Base-by-base conservation (phyloP, 1,284 basidiomycete genomes). In the Rhodotorula glutinis region DNA sequence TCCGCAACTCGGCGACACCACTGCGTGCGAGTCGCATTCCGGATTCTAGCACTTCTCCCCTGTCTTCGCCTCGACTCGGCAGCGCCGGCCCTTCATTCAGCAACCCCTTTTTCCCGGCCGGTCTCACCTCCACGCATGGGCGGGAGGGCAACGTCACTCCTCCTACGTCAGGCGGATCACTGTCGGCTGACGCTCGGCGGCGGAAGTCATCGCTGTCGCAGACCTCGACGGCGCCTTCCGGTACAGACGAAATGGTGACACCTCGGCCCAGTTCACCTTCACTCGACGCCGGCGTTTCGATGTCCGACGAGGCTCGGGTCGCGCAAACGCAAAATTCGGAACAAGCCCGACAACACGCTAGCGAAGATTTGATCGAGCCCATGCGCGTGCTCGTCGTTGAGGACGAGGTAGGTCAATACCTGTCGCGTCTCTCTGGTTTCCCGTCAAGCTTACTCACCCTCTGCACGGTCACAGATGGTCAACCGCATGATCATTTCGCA, bases 331-430 rank as follows among this genome's bases (percentile, higher is more conserved):
- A 5, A 16, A 16, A 44, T 5, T 16, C 53, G 46, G 44, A 14
- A n/a, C 46, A 33, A 38, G 25, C 47, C 17, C 41, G 40, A 29
- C 46, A 51, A n/a, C n/a, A 33, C 19, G 44, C 8, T 11, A 19
- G 23, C 19, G 44, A 65, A 21, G 54, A 62, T 23, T 44, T n/a
- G 3, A 63, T 63, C 21, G 29, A 51, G 43, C 59, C 60, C 62
- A 75, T 90, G 63, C 81, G 86, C 19, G 82, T 90, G 4, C 77
- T 91, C 52, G 84, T 90, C 29, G 89, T 90, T 3, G 89, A 91
- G 81, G 87, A 87, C 53, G 66, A 71, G 73, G 74, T 71, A 79
- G 71, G 25, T 47, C 25, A 21, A 25, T 56, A 7, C 23, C 0
- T 4, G 29, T 44, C 27, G 33, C 47, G 2, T 21, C 23, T n/a